Evolutionary conservation across 1,284 basidiomycete genomes (phyloP), one percentile per base, ranked within the genome.

Genomic region (Tilletia caries): DNA sequence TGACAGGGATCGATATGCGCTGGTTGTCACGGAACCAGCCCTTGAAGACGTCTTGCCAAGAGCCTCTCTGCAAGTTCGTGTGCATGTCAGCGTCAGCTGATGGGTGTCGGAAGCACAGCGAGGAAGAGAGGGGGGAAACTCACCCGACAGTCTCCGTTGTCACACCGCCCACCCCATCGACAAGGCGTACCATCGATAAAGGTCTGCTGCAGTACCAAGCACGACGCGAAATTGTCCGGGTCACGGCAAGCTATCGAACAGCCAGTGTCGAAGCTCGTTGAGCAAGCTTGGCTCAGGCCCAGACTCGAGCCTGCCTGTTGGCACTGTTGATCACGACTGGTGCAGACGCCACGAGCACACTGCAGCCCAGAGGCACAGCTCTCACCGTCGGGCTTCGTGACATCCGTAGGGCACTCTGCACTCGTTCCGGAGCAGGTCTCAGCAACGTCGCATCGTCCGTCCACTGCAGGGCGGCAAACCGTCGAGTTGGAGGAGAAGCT

Each of bases 171-270:
- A 79, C 92, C 93, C 71, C 74, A 83, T 87, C 92, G 92, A 82
- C 93, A 95, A 13, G 91, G 88, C 27, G 92, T 93, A 13, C 93
- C 93, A 80, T 94, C 91, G 64, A 92, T 86, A 67, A 95, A 88
- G 46, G 87, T 84, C 1, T 91, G 88, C 71, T 91, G 89, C 46
- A 95, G 86, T 54, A 90, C 85, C n/a, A 92, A 84, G 83, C 93
- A 95, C 75, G 87, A 70, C 27, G 76, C 70, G 27, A 86, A 71
- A 20, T 85, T 83, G 29, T 76, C 86, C 1, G 92, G 92, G 82
- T 91, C 89, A 81, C 90, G 88, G 83, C 93, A 95, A 2, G 90
- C 89, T 54, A 95, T 89, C 75, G 89, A 88, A 83, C 92, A 94
- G 50, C 87, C 87, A 71, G 86, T 87, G 83, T 90, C 89, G 76